Conservation (phyloP, 1,139 yeast genomes). For the Taphrina pruni region DNA sequence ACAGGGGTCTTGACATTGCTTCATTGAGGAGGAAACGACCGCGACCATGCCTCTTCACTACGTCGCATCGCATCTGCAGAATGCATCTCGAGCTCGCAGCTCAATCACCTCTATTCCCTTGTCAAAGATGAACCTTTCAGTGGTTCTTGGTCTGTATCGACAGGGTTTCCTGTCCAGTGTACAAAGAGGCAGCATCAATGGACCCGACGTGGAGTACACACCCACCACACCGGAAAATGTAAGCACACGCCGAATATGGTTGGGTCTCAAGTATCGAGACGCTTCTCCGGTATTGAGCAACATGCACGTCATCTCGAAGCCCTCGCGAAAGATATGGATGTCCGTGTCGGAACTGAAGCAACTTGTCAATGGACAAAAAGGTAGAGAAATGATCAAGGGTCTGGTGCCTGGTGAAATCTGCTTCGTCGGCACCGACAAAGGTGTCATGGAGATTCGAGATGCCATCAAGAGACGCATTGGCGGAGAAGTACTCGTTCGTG, state of each 20-base stretch:
- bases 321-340: constrained; percentile 76
- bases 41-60: constrained; percentile 51
- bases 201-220: constrained; percentile 76
- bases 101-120: constrained; percentile 83
- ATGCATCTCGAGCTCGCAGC: constrained; percentile 76
- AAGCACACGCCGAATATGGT: constrained; percentile 86
- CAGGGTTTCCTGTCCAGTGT: constrained; percentile 88
- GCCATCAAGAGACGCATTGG: constrained; percentile 75
- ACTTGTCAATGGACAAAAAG: constrained; percentile 75
- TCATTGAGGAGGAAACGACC: background rate
- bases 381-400: constrained; percentile 76
- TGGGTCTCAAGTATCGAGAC: constrained; percentile 85
- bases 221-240: constrained; percentile 90
- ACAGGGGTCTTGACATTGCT: background rate
- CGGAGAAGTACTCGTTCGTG: constrained; percentile 85
- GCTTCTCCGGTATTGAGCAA: constrained; percentile 75
- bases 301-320: constrained; percentile 79
- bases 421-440: constrained; percentile 64
- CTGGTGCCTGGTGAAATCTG: constrained; percentile 85
- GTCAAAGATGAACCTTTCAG: constrained; percentile 78
- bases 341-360: constrained; percentile 68
- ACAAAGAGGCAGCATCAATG: constrained; percentile 85
- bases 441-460: constrained; percentile 76
- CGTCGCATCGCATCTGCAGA: constrained; percentile 86
- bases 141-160: constrained; percentile 81